Conservation (phyloP, 2,329 filamentous ascomycete species). For the Fusarium paranaense region DNA sequence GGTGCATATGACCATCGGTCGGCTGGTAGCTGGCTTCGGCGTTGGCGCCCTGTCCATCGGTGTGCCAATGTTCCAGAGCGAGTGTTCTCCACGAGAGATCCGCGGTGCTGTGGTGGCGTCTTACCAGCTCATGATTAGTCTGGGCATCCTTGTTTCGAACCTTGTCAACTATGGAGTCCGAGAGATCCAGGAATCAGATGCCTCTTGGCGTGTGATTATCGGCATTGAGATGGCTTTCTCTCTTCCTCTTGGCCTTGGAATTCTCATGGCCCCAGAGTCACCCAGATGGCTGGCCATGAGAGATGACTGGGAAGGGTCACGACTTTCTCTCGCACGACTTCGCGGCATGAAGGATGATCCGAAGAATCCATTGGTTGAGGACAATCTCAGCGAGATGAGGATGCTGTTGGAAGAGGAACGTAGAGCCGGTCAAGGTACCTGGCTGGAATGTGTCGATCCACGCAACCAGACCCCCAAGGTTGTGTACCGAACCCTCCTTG, state of each 20-base stretch:
- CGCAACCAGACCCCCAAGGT: constrained; percentile 63
- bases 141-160: constrained; percentile 71
- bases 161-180: constrained; percentile 65
- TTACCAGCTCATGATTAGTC: constrained; percentile 78
- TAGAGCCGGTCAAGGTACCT: constrained; percentile 58
- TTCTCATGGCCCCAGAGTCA: constrained; percentile 64
- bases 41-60: constrained; percentile 73
- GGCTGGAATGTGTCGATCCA: constrained; percentile 70
- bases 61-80: constrained; percentile 74
- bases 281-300: constrained; percentile 64
- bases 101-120: constrained; percentile 71
- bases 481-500: constrained; percentile 71
- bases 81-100: constrained; percentile 69
- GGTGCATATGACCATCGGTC: constrained; percentile 73
- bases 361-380: constrained; percentile 56
- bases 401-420: constrained; percentile 58
- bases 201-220: constrained; percentile 72
- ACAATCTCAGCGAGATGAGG: constrained; percentile 64
- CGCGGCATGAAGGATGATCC: constrained; percentile 61
- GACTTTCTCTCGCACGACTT: constrained; percentile 62
- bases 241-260: constrained; percentile 61
- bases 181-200: constrained; percentile 52
- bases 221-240: constrained; percentile 64
- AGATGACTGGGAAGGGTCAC: constrained; percentile 58
- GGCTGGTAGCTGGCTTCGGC: constrained; percentile 49